A percentile compares a stretch with the other conserved stretches of the same genome.
phyloP scores from a whole-genome alignment of 192 early-diverging fungal species.

The Mortierella claussenii region DNA sequence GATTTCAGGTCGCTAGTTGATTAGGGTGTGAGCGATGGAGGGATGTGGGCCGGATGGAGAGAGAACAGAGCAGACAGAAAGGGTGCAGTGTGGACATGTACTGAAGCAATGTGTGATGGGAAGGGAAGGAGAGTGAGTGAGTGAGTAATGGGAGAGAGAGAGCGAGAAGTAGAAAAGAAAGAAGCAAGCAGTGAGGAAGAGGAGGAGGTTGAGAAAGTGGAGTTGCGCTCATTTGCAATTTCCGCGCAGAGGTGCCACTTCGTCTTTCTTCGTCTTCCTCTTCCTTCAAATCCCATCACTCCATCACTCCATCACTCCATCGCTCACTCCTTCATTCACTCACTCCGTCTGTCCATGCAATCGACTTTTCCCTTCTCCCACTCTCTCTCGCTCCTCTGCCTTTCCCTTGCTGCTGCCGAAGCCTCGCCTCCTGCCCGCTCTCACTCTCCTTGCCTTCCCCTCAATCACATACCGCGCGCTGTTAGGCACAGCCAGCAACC shows the following conservation, averaged over 20 bases:
- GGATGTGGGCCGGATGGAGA: background rate
- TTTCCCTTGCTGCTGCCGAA: background rate
- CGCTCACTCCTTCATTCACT: too few relatives aligned
- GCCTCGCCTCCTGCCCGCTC: background rate
- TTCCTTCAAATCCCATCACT: background rate
- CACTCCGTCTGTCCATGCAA: background rate
- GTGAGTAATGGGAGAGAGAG: constrained; percentile 1
- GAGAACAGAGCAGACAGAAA: background rate
- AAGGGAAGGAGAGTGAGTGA: background rate
- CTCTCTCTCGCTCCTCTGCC: constrained; percentile 1
- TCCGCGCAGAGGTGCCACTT: too few relatives aligned
- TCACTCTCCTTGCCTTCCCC: background rate
- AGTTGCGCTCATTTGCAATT: too few relatives aligned
- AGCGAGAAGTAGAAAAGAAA: background rate
- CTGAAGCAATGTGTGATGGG: too few relatives aligned
- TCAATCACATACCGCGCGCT: background rate
- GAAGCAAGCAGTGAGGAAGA: background rate
- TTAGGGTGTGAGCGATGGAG: too few relatives aligned
- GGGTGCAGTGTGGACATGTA: background rate
- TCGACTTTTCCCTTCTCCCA: background rate
- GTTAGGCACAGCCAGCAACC: too few relatives aligned
- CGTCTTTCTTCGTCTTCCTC: background rate
- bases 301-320: too few relatives aligned
- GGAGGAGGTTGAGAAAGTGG: background rate
- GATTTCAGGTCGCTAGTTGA: too few relatives aligned